Percentiles rank a stretch among this genome's conserved stretches.
Evolutionary conservation across 495 filamentous ascomycete genomes (phyloP).

Genomic region (Evansstolkia leycettana): DNA sequence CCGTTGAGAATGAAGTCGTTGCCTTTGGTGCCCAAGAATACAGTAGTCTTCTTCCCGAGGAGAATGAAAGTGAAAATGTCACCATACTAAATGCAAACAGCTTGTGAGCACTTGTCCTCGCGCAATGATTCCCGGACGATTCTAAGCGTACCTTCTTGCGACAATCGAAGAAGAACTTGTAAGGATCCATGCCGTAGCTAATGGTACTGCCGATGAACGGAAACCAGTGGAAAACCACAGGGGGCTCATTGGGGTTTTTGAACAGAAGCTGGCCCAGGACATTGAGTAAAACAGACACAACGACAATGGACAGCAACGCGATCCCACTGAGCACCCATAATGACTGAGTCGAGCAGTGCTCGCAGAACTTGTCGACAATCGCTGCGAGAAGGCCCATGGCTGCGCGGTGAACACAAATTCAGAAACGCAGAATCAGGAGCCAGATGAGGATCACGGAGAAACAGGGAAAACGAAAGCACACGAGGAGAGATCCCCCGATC

Average conservation of each 20-base stretch:
- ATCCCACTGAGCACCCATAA: slow-evolving; percentile 16
- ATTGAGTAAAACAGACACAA: slow-evolving; percentile 40
- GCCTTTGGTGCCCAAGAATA: slow-evolving; percentile 48
- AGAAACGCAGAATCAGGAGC: background rate
- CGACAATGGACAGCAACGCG: slow-evolving; percentile 19
- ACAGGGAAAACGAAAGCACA: background rate
- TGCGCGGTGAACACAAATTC: slow-evolving; percentile 1
- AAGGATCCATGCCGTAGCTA: slow-evolving; percentile 53
- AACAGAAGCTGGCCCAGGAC: slow-evolving; percentile 59
- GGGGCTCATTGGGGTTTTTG: slow-evolving; percentile 50
- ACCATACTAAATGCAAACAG: slow-evolving; percentile 35
- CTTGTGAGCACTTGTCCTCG: slow-evolving; percentile 6
- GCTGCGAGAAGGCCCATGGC: slow-evolving; percentile 28
- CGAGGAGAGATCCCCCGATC: background rate
- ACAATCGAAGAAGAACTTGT: slow-evolving; percentile 45
- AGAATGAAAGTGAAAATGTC: slow-evolving; percentile 55
- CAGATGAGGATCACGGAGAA: background rate
- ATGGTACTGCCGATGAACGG: slow-evolving; percentile 52
- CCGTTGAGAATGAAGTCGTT: slow-evolving; percentile 54
- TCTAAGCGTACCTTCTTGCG: slow-evolving; percentile 35
- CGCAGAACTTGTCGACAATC: slow-evolving; percentile 24
- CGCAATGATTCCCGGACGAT: background rate
- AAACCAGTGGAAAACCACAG: slow-evolving; percentile 54
- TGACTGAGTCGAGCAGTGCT: slow-evolving; percentile 28
- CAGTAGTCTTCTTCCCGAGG: slow-evolving; percentile 50